Conservation (phyloP, 2,329 filamentous ascomycete genomes). For the Colletotrichum lupini region DNA sequence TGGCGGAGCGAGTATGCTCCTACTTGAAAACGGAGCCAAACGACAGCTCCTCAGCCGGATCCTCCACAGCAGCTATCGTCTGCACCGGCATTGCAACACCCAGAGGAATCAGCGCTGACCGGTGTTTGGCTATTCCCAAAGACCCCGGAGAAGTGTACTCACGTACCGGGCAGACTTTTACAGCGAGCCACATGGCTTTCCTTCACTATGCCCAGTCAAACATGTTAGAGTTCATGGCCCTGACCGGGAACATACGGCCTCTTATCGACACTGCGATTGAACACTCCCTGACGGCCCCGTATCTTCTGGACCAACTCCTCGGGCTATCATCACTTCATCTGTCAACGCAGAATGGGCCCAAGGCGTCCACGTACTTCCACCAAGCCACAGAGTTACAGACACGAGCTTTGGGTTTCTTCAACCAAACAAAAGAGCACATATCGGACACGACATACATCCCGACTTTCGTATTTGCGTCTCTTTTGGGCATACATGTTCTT, state of each 20-base stretch:
- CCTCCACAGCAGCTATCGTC: not conserved
- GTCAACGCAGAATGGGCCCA: slow-evolving; percentile 37
- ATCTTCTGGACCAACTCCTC: slow-evolving; percentile 51
- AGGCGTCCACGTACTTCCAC: slow-evolving; percentile 39
- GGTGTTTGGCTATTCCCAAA: not conserved
- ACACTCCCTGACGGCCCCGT: slow-evolving; percentile 44
- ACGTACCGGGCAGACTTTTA: not conserved
- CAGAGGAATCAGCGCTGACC: not conserved
- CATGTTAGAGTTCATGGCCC: slow-evolving; percentile 11
- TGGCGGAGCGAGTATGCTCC: slow-evolving; percentile 38
- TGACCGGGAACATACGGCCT: slow-evolving; percentile 17
- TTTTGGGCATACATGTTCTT: slow-evolving; percentile 50
- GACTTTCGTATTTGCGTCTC: slow-evolving; percentile 44
- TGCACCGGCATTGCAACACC: not conserved
- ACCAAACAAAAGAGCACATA: slow-evolving; percentile 35
- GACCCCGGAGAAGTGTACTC: not conserved
- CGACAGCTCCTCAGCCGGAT: not conserved
- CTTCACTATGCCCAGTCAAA: slow-evolving; percentile 17
- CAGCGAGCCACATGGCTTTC: slow-evolving; percentile 23
- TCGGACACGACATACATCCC: slow-evolving; percentile 41
- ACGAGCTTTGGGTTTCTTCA: slow-evolving; percentile 43
- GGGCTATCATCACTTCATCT: slow-evolving; percentile 51
- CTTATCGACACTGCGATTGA: slow-evolving; percentile 46
- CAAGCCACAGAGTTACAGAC: slow-evolving; percentile 45
- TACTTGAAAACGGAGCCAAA: slow-evolving; percentile 10